Evolutionary conservation across 2,329 filamentous ascomycete species (phyloP).

Genomic region (Stachybotrys echinatus): DNA sequence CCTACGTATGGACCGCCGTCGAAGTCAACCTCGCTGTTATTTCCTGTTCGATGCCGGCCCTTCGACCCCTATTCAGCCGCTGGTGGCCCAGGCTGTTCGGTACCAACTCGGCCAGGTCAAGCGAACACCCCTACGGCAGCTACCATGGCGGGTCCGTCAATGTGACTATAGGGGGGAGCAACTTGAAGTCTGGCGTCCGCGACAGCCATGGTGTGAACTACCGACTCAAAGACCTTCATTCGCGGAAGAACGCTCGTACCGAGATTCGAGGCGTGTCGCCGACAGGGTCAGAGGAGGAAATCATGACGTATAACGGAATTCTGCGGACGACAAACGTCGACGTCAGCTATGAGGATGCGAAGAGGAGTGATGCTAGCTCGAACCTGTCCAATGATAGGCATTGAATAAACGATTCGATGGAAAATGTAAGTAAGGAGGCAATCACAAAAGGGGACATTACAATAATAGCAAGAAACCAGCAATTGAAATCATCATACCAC

Average conservation of each 20-base stretch:
- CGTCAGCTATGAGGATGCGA: slow-evolving; percentile 14
- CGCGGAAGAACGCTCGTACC: slow-evolving; percentile 17
- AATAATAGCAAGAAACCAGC: too few species aligned
- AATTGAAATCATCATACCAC: too few species aligned
- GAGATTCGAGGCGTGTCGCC: slow-evolving; percentile 28
- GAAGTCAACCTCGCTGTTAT: slow-evolving; percentile 31
- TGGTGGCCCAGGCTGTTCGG: slow-evolving; percentile 25
- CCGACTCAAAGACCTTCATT: slow-evolving; percentile 15
- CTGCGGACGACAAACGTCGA: slow-evolving; percentile 27
- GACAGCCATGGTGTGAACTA: slow-evolving; percentile 11
- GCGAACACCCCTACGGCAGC: slow-evolving; percentile 6
- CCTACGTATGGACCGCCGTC: slow-evolving; percentile 26
- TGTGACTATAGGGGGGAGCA: slow-evolving; percentile 5
- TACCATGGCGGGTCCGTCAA: slow-evolving; percentile 3
- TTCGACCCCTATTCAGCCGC: slow-evolving; percentile 24
- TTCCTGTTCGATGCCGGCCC: slow-evolving; percentile 25
- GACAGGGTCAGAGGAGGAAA: slow-evolving; percentile 30
- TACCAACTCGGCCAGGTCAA: slow-evolving; percentile 9
- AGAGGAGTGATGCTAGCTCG: slow-evolving; percentile 4
- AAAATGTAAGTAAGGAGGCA: too few species aligned
- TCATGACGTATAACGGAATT: slow-evolving; percentile 34
- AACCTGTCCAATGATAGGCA: not conserved
- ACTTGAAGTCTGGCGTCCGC: slow-evolving; percentile 9
- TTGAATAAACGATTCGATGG: too few species aligned
- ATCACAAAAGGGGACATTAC: too few species aligned